A percentile compares a stretch with the other conserved stretches of the same genome.
Evolutionary conservation across 192 early-diverging fungal species (phyloP).

Genomic region (Coemansia sp.): DNA sequence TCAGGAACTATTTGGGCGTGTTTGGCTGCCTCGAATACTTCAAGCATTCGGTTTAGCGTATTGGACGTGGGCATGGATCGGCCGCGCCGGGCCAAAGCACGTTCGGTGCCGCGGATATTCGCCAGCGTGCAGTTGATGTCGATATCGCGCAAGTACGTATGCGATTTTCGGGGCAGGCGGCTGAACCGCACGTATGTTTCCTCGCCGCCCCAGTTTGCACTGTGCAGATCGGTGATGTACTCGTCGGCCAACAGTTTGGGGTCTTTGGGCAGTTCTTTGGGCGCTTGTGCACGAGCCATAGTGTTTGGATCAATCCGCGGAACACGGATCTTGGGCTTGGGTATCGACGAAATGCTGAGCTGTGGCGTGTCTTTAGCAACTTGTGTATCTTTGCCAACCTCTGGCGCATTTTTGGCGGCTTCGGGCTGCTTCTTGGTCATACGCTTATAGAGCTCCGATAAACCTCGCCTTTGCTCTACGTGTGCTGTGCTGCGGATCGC

Average conservation of each 20-base stretch:
- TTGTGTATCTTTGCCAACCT: neutral
- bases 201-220: slow-evolving; percentile 25
- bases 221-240: slow-evolving; percentile 25
- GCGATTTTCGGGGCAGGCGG: slow-evolving; percentile 14
- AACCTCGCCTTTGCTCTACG: slow-evolving; percentile 11
- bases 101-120: slow-evolving; percentile 14
- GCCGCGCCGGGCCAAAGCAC: neutral
- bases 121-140: slow-evolving; percentile 43
- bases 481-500: neutral
- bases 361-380: neutral
- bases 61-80: slow-evolving; percentile 10
- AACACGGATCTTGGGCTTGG: neutral
- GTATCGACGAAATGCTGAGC: neutral
- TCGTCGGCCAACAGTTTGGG: slow-evolving; percentile 10
- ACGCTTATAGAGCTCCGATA: slow-evolving; percentile 33
- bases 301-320: neutral
- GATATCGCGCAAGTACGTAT: slow-evolving; percentile 21
- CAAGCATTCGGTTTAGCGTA: slow-evolving; percentile 28
- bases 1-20: slow-evolving; percentile 23
- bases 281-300: neutral
- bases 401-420: neutral
- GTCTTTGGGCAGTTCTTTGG: neutral
- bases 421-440: slow-evolving; percentile 3
- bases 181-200: slow-evolving; percentile 34
- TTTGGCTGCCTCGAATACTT: slow-evolving; percentile 11